Evolutionary conservation across 345 rosid genomes (phyloP).

Genomic region (Eucalyptus tenuipes): DNA sequence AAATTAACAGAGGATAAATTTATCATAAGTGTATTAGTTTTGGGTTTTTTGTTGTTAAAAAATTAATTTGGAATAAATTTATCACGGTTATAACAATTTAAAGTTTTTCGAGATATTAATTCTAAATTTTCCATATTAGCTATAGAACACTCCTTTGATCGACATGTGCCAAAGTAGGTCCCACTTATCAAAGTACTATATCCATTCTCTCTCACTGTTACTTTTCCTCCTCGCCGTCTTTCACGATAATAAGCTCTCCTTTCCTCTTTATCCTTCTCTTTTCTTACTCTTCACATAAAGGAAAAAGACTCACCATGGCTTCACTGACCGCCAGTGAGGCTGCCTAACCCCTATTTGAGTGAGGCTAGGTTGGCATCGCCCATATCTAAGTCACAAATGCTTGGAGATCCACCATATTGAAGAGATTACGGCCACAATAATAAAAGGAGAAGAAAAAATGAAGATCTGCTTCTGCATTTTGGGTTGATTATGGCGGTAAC

Average conservation of each 20-base stretch:
- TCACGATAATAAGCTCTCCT: no score
- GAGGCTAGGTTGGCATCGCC: background rate
- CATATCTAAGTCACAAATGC: background rate
- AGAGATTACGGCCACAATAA: background rate
- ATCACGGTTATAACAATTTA: accelerated
- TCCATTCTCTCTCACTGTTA: no score
- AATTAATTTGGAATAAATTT: no score
- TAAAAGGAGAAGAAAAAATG: background rate
- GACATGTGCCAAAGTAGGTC: background rate
- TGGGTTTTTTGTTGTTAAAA: no score
- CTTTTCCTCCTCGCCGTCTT: no score
- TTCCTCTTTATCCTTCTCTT: no score
- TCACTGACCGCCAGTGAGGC: no score
- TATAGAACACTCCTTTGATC: background rate
- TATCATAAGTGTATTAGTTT: background rate
- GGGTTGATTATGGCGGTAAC: background rate
- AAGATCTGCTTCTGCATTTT: background rate
- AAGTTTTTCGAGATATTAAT: no score
- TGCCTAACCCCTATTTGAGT: no score
- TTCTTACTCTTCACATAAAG: no score
- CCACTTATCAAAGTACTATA: background rate
- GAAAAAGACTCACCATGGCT: no score
- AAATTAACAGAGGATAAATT: no score
- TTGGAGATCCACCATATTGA: background rate
- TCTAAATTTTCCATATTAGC: background rate